Base-by-base conservation (phyloP, 2,329 filamentous ascomycete species). In the Clonostachys solani region DNA sequence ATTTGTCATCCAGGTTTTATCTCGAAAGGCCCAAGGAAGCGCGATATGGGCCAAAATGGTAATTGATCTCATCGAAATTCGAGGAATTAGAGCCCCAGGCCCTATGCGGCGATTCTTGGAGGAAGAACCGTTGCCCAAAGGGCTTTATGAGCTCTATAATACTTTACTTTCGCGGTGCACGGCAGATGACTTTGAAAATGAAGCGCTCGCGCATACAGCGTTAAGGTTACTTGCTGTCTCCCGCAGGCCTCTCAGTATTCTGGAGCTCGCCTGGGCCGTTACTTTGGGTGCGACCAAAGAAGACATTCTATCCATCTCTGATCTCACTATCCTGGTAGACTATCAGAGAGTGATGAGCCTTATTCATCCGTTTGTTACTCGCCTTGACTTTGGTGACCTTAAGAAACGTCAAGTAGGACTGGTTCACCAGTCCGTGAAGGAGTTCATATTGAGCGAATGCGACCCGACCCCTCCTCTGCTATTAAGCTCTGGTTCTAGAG, bases 201-300 rank as follows among this genome's bases (percentile, higher is more conserved):
- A 45, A 16, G 40, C 45, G 36, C 38, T 50, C 15, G 50, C 49
- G 16, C 40, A 23, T 15, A 48, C 42, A 19, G 54, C 53, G 13
- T 47, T 57, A 41, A 46, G 56, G 41, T 23, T 63, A 46, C 55
- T 63, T 10, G 55, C 55, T 40, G 47, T 50, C 42, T 37, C 50
- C 40, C 53, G 52, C 49, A 58, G 60, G 53, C 54, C 59, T 33
- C 51, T 63, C 5, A 61, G 59, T 47, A 60, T 62, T 16, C 45
- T 59, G 5, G 60, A 64, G 47, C 56, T 64, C 17, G 51, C 54
- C 15, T 63, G 59, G 59, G 61, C 61, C 7, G 53, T 52, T 34
- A 49, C 55, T 18, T 50, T 62, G 46, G 54, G 43, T 35, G 40
- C 44, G 2, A 16, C 52, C 29, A 16, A 16, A 8, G 15, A 43